Evolutionary conservation across 805 yeast species (phyloP), one percentile per base, ranked within the genome.

Genomic region (Candida manassasensis): DNA sequence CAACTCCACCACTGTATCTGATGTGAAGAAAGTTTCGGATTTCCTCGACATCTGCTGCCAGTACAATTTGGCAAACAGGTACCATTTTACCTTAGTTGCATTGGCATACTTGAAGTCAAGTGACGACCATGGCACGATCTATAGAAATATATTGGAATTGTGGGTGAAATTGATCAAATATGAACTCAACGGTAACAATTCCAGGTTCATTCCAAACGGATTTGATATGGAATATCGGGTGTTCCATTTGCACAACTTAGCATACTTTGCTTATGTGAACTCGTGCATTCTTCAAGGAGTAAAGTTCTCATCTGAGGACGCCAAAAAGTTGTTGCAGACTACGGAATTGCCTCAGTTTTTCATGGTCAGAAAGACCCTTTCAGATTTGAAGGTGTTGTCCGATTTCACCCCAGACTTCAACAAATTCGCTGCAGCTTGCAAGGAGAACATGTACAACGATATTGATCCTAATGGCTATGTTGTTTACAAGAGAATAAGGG

Each of bases 81-180:
- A 48, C 48, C 63, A 63, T 40, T 63, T 57, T 41, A 41, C 49
- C 8, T 37, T 35, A 30, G 37, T 46, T 11, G 58, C 59, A 29
- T 41, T 39, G 22, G 28, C 44, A 13, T 41, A 42, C 24, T 35
- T 60, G 32, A 34, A 37, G 17, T 42, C 44, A 21, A 35, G 39
- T 4, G 47, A 47, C 29, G 29, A 42, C 27, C 22, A 27, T 18
- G 34, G 36, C 6, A 34, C 36, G 6, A 44, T 45, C 3, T 55
- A 52, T 45, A 40, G 52, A 9, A 46, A 43, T 4, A 56, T 57
- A 3, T 53, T 67, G 32, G 44, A 49, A 26, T 32, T 49, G 14
- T 65, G 71, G 71, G 57, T 66, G 37, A 48, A 47, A 35, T 52
- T 39, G 40, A 37, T 61, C 34, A 68, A 63, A 45, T 51, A 52